phyloP scores from a whole-genome alignment of 768 basidiomycete genomes.

The Mycena maculata region DNA sequence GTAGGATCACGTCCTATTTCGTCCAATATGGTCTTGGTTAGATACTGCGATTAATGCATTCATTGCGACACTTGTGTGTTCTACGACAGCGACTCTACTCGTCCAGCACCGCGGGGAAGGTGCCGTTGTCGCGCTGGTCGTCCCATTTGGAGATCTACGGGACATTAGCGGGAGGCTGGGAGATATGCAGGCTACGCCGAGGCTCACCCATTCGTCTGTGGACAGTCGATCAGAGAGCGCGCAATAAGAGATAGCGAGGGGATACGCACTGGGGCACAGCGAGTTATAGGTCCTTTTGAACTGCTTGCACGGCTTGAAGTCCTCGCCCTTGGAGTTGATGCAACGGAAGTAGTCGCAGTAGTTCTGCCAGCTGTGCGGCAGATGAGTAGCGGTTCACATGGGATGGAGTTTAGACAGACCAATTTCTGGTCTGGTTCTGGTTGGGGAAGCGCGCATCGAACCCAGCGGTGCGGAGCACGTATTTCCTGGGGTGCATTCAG shows the following conservation, averaged over 20 bases:
- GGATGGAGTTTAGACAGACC: conserved; percentile 62
- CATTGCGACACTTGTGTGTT: not conserved
- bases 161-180: conserved; percentile 24
- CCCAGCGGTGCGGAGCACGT: conserved; percentile 91
- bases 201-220: conserved; percentile 87
- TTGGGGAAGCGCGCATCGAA: conserved; percentile 96
- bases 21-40: too few relatives aligned
- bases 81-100: conserved; percentile 32
- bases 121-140: conserved; percentile 92
- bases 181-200: conserved; percentile 9
- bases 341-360: conserved; percentile 99
- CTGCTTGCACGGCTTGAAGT: conserved; percentile 98
- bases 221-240: not conserved
- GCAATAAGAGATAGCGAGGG: conserved; percentile 2
- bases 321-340: conserved; percentile 95
- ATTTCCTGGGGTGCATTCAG: conserved; percentile 82
- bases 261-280: conserved; percentile 94
- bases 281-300: conserved; percentile 97
- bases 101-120: conserved; percentile 92
- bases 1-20: too few relatives aligned
- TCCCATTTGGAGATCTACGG: conserved; percentile 87
- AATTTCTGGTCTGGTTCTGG: conserved; percentile 96
- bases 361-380: conserved; percentile 81
- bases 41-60: not conserved
- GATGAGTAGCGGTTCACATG: not conserved